Conservation (phyloP, 2,329 filamentous ascomycete genomes). For the Coniella lustricola region DNA sequence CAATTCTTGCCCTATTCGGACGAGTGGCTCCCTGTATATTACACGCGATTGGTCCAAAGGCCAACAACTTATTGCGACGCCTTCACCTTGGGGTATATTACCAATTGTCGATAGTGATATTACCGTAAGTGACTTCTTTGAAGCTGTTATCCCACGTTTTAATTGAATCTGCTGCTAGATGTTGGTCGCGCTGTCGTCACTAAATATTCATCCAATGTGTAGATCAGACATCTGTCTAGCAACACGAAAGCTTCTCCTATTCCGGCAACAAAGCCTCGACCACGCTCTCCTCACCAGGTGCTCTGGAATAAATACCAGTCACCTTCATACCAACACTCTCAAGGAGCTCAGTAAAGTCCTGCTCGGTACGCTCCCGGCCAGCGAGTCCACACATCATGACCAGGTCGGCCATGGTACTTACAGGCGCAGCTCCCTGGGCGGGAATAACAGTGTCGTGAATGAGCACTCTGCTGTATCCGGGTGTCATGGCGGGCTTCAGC, state of each 20-base stretch:
- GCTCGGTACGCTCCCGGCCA: slow-evolving; percentile 29
- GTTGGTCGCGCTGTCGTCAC: too few species aligned
- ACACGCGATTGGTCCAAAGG: background rate
- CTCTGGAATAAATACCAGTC: slow-evolving; percentile 24
- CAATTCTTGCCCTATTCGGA: background rate
- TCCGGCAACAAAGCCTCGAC: background rate
- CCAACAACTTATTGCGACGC: too few species aligned
- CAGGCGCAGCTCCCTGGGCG: slow-evolving; percentile 25
- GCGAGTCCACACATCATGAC: slow-evolving; percentile 29
- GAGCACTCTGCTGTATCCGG: slow-evolving; percentile 25
- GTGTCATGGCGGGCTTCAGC: slow-evolving; percentile 24
- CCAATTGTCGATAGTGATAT: too few species aligned
- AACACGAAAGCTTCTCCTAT: too few species aligned
- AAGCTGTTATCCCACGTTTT: too few species aligned
- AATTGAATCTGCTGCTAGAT: too few species aligned
- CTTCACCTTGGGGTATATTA: too few species aligned
- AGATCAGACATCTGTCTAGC: too few species aligned
- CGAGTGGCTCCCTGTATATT: background rate
- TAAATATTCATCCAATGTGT: too few species aligned
- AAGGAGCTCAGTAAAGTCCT: slow-evolving; percentile 28
- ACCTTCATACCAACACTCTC: slow-evolving; percentile 27
- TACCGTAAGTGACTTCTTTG: too few species aligned
- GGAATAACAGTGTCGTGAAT: slow-evolving; percentile 30
- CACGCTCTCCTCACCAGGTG: slow-evolving; percentile 4
- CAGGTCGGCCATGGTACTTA: slow-evolving; percentile 31